Conservation (phyloP, 257 asterid genomes). For the Haberlea rhodopensis region DNA sequence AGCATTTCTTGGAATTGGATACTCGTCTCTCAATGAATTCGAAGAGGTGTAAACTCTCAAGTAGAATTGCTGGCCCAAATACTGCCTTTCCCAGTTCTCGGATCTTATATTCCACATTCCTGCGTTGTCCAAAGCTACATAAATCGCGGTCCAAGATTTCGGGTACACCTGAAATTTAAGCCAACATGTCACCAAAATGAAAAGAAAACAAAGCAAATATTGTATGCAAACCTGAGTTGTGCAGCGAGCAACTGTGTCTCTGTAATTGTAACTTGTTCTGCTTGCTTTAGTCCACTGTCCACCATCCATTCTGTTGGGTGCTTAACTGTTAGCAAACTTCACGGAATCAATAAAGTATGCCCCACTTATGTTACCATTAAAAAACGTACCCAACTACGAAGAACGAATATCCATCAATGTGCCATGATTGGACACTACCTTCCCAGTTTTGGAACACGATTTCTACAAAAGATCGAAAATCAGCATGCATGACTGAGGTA, state of each 20-base stretch:
- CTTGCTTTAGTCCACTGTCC: slow-evolving; percentile 84
- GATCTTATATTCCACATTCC: slow-evolving; percentile 98
- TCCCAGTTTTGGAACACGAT: slow-evolving; percentile 91
- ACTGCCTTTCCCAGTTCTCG: slow-evolving; percentile 89
- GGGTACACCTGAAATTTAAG: slow-evolving; percentile 67
- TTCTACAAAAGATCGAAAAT: slow-evolving; percentile 63
- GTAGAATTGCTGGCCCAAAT: slow-evolving; percentile 87
- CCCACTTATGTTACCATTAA: not conserved
- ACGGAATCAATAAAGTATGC: not conserved
- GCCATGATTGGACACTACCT: slow-evolving; percentile 87
- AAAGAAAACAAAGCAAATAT: not conserved
- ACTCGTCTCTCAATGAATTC: slow-evolving; percentile 73
- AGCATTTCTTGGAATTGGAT: slow-evolving; percentile 75
- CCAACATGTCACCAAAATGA: slow-evolving; percentile 9
- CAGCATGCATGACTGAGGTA: slow-evolving; percentile 78
- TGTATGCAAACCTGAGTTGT: slow-evolving; percentile 62
- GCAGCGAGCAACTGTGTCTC: slow-evolving; percentile 77
- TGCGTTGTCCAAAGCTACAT: slow-evolving; percentile 80
- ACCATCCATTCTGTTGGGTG: slow-evolving; percentile 72
- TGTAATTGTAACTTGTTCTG: slow-evolving; percentile 58
- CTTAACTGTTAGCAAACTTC: slow-evolving; percentile 21
- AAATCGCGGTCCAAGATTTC: slow-evolving; percentile 80
- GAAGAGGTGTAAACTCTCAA: slow-evolving; percentile 65
- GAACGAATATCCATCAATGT: slow-evolving; percentile 78
- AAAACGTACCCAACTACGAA: slow-evolving; percentile 81